These are phyloP conservation scores for Pichia sp. DNA, from an alignment of 1,139 yeast species.

Conservation along the genomic window DNA sequence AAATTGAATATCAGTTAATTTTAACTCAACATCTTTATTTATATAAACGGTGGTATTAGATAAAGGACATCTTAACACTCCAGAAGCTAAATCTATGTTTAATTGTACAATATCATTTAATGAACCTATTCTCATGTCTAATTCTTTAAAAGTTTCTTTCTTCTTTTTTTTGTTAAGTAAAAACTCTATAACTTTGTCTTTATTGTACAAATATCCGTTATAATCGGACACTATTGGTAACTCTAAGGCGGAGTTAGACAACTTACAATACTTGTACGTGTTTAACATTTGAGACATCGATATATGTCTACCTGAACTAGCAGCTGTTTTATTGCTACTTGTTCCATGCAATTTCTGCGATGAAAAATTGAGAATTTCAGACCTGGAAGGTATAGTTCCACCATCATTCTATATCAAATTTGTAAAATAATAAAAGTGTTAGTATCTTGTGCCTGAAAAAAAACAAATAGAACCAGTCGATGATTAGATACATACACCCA, in stretches of 20 bases:
- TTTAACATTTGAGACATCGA: slow-evolving; percentile 17
- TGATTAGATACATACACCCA: too few species aligned
- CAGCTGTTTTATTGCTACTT: neutral
- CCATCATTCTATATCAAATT: slow-evolving; percentile 39
- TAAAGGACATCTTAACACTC: slow-evolving; percentile 20
- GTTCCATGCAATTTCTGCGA: slow-evolving; percentile 9
- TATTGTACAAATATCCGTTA: slow-evolving; percentile 62
- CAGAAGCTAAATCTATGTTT: slow-evolving; percentile 21
- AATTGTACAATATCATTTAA: slow-evolving; percentile 48
- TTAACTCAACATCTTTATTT: slow-evolving; percentile 12
- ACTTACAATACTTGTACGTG: slow-evolving; percentile 39
- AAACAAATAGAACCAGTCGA: too few species aligned
- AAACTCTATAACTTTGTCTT: slow-evolving; percentile 58
- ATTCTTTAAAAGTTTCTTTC: too few species aligned
- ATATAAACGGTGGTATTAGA: slow-evolving; percentile 15
- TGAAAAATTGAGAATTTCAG: slow-evolving; percentile 32
- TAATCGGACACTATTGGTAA: slow-evolving; percentile 65
- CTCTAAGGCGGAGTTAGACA: slow-evolving; percentile 35
- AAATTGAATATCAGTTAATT: slow-evolving; percentile 9
- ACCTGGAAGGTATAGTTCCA: slow-evolving; percentile 43
- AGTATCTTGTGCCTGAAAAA: neutral
- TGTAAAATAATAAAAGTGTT: neutral
- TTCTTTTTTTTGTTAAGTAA: slow-evolving; percentile 19
- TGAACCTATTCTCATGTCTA: slow-evolving; percentile 22
- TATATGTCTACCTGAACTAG: neutral